Evolutionary conservation across 108 stramenopile genomes (phyloP).

Genomic region (Cyclotella sp.): DNA sequence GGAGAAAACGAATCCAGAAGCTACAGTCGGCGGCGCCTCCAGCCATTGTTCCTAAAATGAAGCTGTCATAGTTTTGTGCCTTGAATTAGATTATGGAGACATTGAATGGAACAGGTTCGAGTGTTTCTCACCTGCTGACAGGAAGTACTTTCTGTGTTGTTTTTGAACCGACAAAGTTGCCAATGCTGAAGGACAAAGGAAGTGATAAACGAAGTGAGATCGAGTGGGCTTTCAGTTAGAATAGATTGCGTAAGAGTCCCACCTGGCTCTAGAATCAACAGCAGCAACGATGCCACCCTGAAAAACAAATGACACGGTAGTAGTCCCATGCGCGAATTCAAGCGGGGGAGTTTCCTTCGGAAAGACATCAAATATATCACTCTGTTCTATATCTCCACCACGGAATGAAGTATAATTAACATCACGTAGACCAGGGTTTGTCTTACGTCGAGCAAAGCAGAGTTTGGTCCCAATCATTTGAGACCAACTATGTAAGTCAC

Average conservation of each 20-base stretch:
- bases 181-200: conserved; percentile 54
- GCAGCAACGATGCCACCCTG: conserved; percentile 85
- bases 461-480: background rate
- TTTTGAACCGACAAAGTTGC: conserved; percentile 90
- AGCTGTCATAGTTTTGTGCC: conserved; percentile 11
- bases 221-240: background rate
- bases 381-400: conserved; percentile 43
- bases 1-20: conserved; percentile 81
- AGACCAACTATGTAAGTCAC: background rate
- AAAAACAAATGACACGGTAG: conserved; percentile 87
- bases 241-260: background rate
- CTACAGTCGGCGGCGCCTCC: conserved; percentile 91
- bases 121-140: conserved; percentile 56
- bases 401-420: conserved; percentile 19
- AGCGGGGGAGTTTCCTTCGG: conserved; percentile 65
- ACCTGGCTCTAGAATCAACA: conserved; percentile 81
- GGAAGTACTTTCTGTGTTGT: conserved; percentile 88
- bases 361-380: conserved; percentile 23
- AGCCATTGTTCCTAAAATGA: conserved; percentile 90
- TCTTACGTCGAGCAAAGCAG: background rate
- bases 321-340: conserved; percentile 89
- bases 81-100: background rate
- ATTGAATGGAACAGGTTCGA: background rate
- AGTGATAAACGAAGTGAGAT: background rate
- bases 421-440: background rate